phyloP scores from a whole-genome alignment of 192 early-diverging fungal species.

The Backusella parvicylindrica region DNA sequence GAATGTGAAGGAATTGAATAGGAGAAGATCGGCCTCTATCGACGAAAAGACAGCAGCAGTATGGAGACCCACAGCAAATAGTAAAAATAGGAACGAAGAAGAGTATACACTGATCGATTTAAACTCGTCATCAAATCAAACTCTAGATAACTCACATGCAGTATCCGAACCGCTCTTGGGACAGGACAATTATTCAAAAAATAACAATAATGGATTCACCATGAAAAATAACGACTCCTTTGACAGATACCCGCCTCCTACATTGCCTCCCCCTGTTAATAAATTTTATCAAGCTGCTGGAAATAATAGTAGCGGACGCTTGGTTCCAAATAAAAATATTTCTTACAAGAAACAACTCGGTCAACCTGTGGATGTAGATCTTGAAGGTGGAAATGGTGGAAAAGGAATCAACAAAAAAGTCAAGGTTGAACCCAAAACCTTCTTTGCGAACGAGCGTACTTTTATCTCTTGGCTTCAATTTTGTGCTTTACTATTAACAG shows the following conservation, averaged over 20 bases:
- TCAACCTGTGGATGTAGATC: neutral
- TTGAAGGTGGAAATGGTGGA: neutral
- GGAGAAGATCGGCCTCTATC: neutral
- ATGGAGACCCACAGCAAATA: neutral
- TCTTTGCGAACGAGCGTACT: slow-evolving; percentile 90
- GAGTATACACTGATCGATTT: slow-evolving; percentile 5
- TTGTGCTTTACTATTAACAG: slow-evolving; percentile 59
- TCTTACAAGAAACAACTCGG: neutral
- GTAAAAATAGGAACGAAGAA: neutral
- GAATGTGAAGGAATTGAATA: slow-evolving; percentile 10
- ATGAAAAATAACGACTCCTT: neutral
- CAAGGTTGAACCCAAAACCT: slow-evolving; percentile 62
- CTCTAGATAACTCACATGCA: neutral
- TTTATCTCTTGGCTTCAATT: slow-evolving; percentile 81
- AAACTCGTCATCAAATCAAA: neutral
- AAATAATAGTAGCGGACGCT: neutral
- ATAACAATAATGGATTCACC: neutral
- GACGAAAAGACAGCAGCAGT: slow-evolving; percentile 9
- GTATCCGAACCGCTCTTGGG: neutral
- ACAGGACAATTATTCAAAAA: neutral
- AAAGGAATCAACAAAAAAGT: slow-evolving; percentile 28
- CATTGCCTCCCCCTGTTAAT: neutral
- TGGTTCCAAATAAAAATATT: neutral
- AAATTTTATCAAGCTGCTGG: slow-evolving; percentile 11
- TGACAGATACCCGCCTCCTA: neutral